Evolutionary conservation across 139 green algal species (phyloP).

Genomic region (Coccomyxa sp.): DNA sequence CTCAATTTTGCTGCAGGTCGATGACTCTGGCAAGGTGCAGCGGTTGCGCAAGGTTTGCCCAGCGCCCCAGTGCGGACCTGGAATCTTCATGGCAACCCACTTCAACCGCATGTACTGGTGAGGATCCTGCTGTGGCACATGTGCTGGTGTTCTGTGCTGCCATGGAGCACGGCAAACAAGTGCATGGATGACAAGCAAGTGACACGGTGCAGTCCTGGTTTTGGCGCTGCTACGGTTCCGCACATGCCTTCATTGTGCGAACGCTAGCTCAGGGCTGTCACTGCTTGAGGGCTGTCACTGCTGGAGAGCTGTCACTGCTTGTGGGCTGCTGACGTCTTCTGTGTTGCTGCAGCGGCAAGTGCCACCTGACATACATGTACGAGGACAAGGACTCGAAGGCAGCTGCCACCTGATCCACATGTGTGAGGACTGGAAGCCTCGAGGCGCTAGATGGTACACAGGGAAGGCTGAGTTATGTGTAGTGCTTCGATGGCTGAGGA

Average conservation of each 20-base stretch:
- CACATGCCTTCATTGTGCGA: too few species aligned
- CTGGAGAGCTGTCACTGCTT: too few species aligned
- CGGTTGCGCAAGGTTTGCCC: conserved; percentile 96
- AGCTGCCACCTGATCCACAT: neutral
- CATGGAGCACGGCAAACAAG: too few species aligned
- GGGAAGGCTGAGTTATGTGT: too few species aligned
- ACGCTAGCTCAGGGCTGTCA: too few species aligned
- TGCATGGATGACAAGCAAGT: too few species aligned
- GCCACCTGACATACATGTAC: conserved; percentile 74
- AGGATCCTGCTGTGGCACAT: neutral
- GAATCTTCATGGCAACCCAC: conserved; percentile 98
- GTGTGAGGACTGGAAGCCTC: neutral
- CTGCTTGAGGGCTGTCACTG: too few species aligned
- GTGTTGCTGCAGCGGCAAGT: conserved; percentile 82
- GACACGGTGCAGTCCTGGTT: too few species aligned
- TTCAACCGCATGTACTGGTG: conserved; percentile 93
- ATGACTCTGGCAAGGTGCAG: conserved; percentile 95
- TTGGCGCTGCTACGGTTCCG: too few species aligned
- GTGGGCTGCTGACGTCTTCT: neutral
- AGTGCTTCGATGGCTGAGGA: too few species aligned
- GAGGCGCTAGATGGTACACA: too few species aligned
- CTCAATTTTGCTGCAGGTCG: conserved; percentile 60
- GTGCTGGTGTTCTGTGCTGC: neutral
- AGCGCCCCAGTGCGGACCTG: conserved; percentile 78
- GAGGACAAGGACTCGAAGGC: conserved; percentile 20